Percentiles rank a stretch among this genome's conserved stretches.
These are phyloP conservation scores for Cyclotella cryptica DNA, from an alignment of 108 stramenopile genomes.

Conservation along the genomic window DNA sequence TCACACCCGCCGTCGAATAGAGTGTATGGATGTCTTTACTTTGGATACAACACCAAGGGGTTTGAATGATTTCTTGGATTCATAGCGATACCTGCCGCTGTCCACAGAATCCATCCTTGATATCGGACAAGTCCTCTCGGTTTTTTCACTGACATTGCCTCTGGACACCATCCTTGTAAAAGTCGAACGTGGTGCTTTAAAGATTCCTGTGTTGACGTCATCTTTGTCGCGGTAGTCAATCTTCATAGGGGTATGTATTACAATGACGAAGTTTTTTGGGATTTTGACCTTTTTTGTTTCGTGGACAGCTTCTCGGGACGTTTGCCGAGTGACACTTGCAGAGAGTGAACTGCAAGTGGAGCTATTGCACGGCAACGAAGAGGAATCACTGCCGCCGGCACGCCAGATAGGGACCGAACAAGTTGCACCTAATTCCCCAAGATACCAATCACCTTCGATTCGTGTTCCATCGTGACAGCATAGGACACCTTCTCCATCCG, in stretches of 20 bases:
- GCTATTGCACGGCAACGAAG: neutral
- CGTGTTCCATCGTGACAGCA: neutral
- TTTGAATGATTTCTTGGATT: too few relatives aligned
- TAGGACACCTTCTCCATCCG: conserved; percentile 4
- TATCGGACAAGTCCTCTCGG: neutral
- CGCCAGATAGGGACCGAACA: too few relatives aligned
- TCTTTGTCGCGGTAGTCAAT: too few relatives aligned
- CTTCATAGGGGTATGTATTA: neutral
- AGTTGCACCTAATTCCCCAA: neutral
- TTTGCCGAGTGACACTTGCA: neutral
- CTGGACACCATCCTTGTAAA: neutral
- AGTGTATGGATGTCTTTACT: too few relatives aligned
- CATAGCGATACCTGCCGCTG: too few relatives aligned
- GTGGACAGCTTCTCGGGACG: neutral
- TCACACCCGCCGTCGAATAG: too few relatives aligned
- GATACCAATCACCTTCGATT: neutral
- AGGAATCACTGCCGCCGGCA: neutral
- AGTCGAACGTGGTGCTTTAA: neutral
- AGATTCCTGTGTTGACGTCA: neutral
- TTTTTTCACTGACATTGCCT: neutral
- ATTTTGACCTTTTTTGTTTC: neutral
- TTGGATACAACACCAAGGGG: too few relatives aligned
- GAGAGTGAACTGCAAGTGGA: neutral
- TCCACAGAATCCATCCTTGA: neutral
- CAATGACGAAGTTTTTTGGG: neutral